Conservation (phyloP, 495 filamentous ascomycete genomes). For the Arthonia radiata region DNA sequence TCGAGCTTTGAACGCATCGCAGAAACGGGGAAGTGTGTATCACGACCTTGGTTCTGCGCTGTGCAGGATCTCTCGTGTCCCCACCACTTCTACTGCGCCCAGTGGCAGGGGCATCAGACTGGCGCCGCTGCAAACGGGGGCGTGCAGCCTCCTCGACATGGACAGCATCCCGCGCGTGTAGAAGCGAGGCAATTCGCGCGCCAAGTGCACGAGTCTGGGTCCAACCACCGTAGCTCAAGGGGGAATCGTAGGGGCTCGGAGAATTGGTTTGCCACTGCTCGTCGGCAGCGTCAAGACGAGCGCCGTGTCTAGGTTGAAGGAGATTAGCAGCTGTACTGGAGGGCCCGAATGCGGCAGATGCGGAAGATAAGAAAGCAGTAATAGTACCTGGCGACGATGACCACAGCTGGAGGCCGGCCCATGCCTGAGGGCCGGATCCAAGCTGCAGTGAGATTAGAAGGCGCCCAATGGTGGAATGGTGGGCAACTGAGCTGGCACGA, state of each 20-base stretch:
- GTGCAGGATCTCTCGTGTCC: too few relatives aligned
- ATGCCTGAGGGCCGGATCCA: too few relatives aligned
- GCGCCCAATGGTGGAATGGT: too few relatives aligned
- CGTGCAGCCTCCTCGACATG: too few relatives aligned
- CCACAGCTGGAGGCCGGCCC: slow-evolving; percentile 34
- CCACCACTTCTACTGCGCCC: too few relatives aligned
- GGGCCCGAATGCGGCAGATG: not conserved
- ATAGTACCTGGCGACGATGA: slow-evolving; percentile 62
- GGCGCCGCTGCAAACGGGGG: too few relatives aligned
- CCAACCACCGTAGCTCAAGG: slow-evolving; percentile 89
- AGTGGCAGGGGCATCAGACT: too few relatives aligned
- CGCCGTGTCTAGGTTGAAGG: slow-evolving; percentile 42
- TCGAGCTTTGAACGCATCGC: slow-evolving; percentile 77
- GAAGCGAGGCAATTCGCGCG: slow-evolving; percentile 47
- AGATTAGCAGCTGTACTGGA: not conserved
- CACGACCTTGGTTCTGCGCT: slow-evolving; percentile 50
- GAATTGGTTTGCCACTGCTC: slow-evolving; percentile 90
- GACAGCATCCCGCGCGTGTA: slow-evolving; percentile 26
- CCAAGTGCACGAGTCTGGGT: slow-evolving; percentile 59
- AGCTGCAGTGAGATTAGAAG: too few relatives aligned
- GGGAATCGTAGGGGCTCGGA: slow-evolving; percentile 83
- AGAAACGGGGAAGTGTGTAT: slow-evolving; percentile 84
- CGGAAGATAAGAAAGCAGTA: not conserved
- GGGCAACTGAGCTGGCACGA: too few relatives aligned
- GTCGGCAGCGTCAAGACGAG: slow-evolving; percentile 78